These are phyloP conservation scores for Colletotrichum coccodes DNA, from an alignment of 2,329 filamentous ascomycete species.

Conservation along the genomic window DNA sequence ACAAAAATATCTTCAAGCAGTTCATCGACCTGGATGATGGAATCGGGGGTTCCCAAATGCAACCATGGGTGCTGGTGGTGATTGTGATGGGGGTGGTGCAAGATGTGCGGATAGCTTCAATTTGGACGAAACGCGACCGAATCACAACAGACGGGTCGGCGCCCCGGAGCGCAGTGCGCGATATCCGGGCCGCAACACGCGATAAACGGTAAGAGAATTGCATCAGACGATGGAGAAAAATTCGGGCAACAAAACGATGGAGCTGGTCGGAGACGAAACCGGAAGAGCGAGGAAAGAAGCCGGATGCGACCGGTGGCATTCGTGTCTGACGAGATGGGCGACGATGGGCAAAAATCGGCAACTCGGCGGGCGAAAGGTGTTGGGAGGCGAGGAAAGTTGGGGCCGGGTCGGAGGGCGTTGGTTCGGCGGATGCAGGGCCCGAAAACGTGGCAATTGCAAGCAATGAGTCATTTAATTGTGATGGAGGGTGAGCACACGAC, in stretches of 20 bases:
- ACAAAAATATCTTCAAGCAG: constrained; percentile 18
- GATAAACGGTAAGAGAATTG: background rate
- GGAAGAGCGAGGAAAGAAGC: background rate
- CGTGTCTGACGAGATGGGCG: constrained; percentile 10
- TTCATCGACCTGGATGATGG: constrained; percentile 24
- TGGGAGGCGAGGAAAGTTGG: constrained; percentile 26
- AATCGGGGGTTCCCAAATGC: constrained; percentile 3
- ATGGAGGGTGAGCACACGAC: constrained; percentile 30
- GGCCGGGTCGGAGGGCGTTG: constrained; percentile 11
- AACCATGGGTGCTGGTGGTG: background rate
- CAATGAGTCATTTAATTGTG: constrained; percentile 15
- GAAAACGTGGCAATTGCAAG: constrained; percentile 15
- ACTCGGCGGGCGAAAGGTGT: constrained; percentile 28
- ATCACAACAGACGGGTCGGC: background rate
- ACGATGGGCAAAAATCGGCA: constrained; percentile 24
- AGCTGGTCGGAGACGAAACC: constrained; percentile 8
- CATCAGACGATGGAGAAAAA: constrained; percentile 18
- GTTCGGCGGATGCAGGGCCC: constrained; percentile 7
- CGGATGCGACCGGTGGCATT: constrained; percentile 25
- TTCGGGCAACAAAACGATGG: background rate
- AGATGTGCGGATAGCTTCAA: constrained; percentile 35
- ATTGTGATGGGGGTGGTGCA: constrained; percentile 27
- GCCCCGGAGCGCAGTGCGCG: background rate
- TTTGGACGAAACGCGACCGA: constrained; percentile 9
- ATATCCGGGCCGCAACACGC: constrained; percentile 8